Evolutionary conservation across 306 rosid species (phyloP).

Genomic region (Cucurbita moschata): DNA sequence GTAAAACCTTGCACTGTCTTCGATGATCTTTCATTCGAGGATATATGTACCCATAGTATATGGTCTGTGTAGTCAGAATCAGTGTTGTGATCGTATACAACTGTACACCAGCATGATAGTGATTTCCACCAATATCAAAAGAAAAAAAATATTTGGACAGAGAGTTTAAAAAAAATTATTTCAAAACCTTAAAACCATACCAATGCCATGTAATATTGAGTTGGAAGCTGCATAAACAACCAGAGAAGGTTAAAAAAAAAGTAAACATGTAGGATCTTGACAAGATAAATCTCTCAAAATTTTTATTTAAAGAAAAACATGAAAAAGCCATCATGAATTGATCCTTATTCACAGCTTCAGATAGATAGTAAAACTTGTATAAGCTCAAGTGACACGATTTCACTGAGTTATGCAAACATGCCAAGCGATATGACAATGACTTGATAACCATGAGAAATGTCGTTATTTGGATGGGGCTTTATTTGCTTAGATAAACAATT

Average conservation of each 20-base stretch:
- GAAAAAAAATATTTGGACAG: background rate
- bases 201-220: constrained; percentile 68
- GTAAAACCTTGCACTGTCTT: constrained; percentile 34
- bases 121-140: constrained; percentile 11
- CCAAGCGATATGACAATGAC: background rate
- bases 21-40: constrained; percentile 23
- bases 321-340: background rate
- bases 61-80: constrained; percentile 38
- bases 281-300: background rate
- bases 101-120: constrained; percentile 30
- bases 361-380: background rate
- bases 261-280: constrained; percentile 1
- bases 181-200: constrained; percentile 25
- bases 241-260: constrained; percentile 13
- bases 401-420: background rate
- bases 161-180: background rate
- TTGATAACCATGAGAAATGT: background rate
- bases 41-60: constrained; percentile 42
- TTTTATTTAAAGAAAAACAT: constrained; percentile 2
- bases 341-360: background rate
- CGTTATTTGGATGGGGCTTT: background rate
- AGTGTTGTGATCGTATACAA: constrained; percentile 47
- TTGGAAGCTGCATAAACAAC: constrained; percentile 65
- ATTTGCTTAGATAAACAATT: background rate
- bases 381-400: background rate